A percentile compares a stretch with the other conserved stretches of the same genome.
Conservation (phyloP, 768 basidiomycete species). For the Boletus reticulatus region DNA sequence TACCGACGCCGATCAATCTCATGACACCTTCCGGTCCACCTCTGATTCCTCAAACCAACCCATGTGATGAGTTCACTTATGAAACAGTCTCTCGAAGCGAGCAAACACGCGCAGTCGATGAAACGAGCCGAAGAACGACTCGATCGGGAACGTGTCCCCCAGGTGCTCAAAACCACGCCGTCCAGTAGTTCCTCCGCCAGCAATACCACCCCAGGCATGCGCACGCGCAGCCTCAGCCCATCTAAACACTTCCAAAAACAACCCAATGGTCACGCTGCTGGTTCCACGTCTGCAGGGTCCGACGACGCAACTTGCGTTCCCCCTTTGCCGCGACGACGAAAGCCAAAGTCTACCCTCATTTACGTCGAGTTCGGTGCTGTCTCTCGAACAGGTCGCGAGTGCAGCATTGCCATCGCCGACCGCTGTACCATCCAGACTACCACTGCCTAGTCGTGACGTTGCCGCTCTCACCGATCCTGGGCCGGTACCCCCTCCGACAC, state of each 20-base stretch:
- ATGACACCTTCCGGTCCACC: constrained; percentile 11
- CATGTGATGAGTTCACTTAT: constrained; percentile 67
- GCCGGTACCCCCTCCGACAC: constrained; percentile 45
- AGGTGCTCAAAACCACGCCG: constrained; percentile 66
- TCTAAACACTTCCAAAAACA: no score
- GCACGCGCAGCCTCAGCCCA: constrained; percentile 33
- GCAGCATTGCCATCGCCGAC: no score
- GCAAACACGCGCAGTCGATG: constrained; percentile 65
- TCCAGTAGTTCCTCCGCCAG: constrained; percentile 19
- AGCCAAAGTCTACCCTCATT: no score
- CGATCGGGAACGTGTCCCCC: constrained; percentile 66
- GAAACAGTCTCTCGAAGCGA: constrained; percentile 71
- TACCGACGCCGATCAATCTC: constrained; percentile 1
- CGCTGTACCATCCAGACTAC: constrained; percentile 20
- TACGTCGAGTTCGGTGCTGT: no score
- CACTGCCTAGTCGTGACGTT: constrained; percentile 20
- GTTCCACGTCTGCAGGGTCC: no score
- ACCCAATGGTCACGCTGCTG: no score
- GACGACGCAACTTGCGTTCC: no score
- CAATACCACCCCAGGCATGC: not conserved
- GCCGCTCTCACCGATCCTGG: constrained; percentile 24
- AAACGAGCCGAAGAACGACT: constrained; percentile 67
- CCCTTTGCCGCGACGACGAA: no score
- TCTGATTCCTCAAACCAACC: constrained; percentile 23
- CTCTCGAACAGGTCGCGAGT: no score